These are phyloP conservation scores for Aeschynomene evenia DNA, from an alignment of 306 rosid genomes.

Conservation along the genomic window DNA sequence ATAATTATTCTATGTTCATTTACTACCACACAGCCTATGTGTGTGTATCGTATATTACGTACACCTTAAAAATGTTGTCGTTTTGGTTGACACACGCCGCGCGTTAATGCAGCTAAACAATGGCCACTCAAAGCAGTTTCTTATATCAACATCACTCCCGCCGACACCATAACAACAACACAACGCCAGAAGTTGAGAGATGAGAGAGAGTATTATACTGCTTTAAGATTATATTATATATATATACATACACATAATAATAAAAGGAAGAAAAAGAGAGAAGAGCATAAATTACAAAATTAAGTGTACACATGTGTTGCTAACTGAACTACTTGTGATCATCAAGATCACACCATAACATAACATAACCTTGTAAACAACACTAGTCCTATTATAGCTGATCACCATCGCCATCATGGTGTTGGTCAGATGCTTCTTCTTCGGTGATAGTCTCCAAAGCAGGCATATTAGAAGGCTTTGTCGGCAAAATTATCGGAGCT, in stretches of 20 bases:
- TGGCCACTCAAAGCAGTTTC: background rate
- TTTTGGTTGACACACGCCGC: background rate
- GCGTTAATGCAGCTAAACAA: background rate
- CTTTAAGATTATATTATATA: too few species aligned
- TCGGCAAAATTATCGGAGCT: conserved; percentile 42
- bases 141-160: background rate
- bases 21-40: background rate
- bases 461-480: conserved; percentile 51
- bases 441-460: conserved; percentile 55
- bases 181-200: too few species aligned
- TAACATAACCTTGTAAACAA: conserved; percentile 4
- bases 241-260: too few species aligned
- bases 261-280: too few species aligned
- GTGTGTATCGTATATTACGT: too few species aligned
- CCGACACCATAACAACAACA: background rate
- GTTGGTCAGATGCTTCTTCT: conserved; percentile 36
- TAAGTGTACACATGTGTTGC: conserved; percentile 13
- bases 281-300: background rate
- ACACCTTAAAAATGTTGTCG: background rate
- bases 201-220: too few species aligned
- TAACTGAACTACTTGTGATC: background rate
- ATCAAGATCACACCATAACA: background rate
- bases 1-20: too few species aligned
- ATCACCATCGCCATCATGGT: conserved; percentile 24
- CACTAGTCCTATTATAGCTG: too few species aligned